Evolutionary conservation across 768 basidiomycete genomes (phyloP), one percentile per base, ranked within the genome.

Genomic region (Mycena crocata): DNA sequence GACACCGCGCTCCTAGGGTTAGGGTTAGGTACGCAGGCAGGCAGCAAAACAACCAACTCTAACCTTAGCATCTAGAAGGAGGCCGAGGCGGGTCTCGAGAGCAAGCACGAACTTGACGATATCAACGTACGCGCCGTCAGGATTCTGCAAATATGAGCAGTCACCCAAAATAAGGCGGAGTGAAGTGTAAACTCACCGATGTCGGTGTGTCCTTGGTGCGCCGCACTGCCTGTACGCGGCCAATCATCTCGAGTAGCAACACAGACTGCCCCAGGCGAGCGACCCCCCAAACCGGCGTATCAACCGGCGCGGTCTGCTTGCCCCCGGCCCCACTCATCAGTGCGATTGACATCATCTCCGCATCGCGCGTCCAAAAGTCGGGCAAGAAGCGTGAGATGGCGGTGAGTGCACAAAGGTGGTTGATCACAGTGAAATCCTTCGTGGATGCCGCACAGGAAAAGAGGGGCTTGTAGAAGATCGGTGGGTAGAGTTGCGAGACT

Each of bases 341-440:
- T 13, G 89, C 92, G 3, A 93, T 84, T 5, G 89, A 82, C 70
- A 93, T 79, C 92, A 94, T 93, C 70, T 93, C 92, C 8, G 88
- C 81, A 74, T 93, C 88, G 26, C 85, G 82, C 9, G 83, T 82
- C 91, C 90, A 93, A 70, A 89, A 87, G 65, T 88, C 87, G 2
- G 86, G 82, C 19, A 92, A 78, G 71, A 87, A 86, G 32, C 81
- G 83, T 6, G 86, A 80, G 59, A 91, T 69, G 2, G 85, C 81
- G 17, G 81, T 78, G 49, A 93, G 73, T 5, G 84, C 81, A 48
- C 86, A 84, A 0, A 93, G 83, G 65, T 92, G 86, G 57, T 85
- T 87, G 14, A 87, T 81, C 13, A 91, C 81, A 14, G 85, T 81
- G n/a, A 85, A 72, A 59, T 89, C 89, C 69, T 90, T 90, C 45